These are phyloP conservation scores for Ophiocordyceps camponoti-floridani DNA, from an alignment of 2,329 filamentous ascomycete species.

Conservation along the genomic window DNA sequence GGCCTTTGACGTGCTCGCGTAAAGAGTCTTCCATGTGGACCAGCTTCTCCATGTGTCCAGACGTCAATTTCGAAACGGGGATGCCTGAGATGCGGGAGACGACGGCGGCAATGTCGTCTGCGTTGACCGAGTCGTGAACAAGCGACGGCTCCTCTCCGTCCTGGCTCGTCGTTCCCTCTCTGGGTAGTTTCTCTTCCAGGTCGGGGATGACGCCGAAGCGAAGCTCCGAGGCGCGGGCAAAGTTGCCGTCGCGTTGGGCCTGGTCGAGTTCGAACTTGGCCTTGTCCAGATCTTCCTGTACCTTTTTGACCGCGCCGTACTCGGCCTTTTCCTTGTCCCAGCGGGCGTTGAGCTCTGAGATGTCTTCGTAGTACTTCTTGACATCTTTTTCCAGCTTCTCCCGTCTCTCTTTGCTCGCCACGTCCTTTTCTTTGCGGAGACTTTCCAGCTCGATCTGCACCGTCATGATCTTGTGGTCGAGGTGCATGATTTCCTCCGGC, in stretches of 20 bases:
- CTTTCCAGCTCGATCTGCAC: slow-evolving; percentile 96
- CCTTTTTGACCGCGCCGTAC: slow-evolving; percentile 77
- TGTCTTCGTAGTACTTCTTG: slow-evolving; percentile 91
- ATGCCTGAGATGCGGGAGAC: slow-evolving; percentile 97
- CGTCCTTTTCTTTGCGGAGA: slow-evolving; percentile 82
- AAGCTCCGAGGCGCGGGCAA: slow-evolving; percentile 76
- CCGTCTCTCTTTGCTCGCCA: slow-evolving; percentile 72
- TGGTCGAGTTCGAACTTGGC: slow-evolving; percentile 73
- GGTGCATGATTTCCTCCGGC: slow-evolving; percentile 83
- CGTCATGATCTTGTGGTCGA: slow-evolving; percentile 79
- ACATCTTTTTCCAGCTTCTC: slow-evolving; percentile 83
- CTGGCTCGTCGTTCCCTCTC: slow-evolving; percentile 65
- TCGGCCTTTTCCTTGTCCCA: slow-evolving; percentile 86
- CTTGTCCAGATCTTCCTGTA: slow-evolving; percentile 79
- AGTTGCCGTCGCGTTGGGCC: slow-evolving; percentile 60
- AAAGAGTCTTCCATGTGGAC: slow-evolving; percentile 88
- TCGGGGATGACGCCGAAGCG: slow-evolving; percentile 97
- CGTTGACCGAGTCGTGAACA: slow-evolving; percentile 86
- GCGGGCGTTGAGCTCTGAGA: slow-evolving; percentile 75
- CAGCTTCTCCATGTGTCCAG: slow-evolving; percentile 93
- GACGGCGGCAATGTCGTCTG: slow-evolving; percentile 98
- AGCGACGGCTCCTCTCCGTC: slow-evolving; percentile 56
- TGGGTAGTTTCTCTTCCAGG: slow-evolving; percentile 56
- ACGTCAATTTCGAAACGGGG: slow-evolving; percentile 82
- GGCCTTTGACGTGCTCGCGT: slow-evolving; percentile 71